Percentiles rank a stretch among this genome's conserved stretches.
These are phyloP conservation scores for Debaryomyces hansenii DNA, from an alignment of 805 yeast species.

Conservation along the genomic window DNA sequence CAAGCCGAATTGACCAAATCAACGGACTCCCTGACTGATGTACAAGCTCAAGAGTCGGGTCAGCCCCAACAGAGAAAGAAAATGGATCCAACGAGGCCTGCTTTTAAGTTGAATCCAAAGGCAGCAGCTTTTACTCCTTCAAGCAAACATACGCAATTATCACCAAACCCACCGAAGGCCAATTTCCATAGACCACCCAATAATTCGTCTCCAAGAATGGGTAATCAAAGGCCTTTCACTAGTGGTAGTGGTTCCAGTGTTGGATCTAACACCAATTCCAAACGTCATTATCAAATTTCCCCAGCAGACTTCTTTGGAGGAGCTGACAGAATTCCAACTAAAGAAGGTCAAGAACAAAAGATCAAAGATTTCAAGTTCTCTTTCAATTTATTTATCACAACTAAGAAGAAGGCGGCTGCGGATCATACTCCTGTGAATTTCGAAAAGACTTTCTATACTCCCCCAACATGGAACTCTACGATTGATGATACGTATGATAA, in stretches of 20 bases:
- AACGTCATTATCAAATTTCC: slow-evolving; percentile 38
- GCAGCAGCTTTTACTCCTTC: slow-evolving; percentile 67
- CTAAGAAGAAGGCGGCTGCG: slow-evolving; percentile 31
- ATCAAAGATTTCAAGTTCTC: slow-evolving; percentile 36
- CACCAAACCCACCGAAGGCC: slow-evolving; percentile 29
- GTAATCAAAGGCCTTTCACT: slow-evolving; percentile 31
- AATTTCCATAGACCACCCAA: slow-evolving; percentile 22
- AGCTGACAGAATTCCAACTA: slow-evolving; percentile 36
- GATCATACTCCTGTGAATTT: slow-evolving; percentile 29
- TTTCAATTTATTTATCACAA: slow-evolving; percentile 55
- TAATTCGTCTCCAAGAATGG: slow-evolving; percentile 35
- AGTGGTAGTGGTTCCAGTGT: slow-evolving; percentile 12
- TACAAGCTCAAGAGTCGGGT: slow-evolving; percentile 13
- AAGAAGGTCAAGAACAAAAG: slow-evolving; percentile 34
- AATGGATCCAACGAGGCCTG: slow-evolving; percentile 57
- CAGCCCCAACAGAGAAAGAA: slow-evolving; percentile 39
- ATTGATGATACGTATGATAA: slow-evolving; percentile 56
- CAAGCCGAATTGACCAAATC: slow-evolving; percentile 2
- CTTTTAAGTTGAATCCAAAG: slow-evolving; percentile 69
- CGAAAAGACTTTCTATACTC: slow-evolving; percentile 67
- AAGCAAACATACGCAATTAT: slow-evolving; percentile 18
- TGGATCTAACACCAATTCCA: slow-evolving; percentile 13
- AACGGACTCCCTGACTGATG: slow-evolving; percentile 6
- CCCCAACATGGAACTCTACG: slow-evolving; percentile 75
- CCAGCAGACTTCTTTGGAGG: slow-evolving; percentile 47